Conservation (phyloP, 129 eudicot species). For the Apium graveolens region DNA sequence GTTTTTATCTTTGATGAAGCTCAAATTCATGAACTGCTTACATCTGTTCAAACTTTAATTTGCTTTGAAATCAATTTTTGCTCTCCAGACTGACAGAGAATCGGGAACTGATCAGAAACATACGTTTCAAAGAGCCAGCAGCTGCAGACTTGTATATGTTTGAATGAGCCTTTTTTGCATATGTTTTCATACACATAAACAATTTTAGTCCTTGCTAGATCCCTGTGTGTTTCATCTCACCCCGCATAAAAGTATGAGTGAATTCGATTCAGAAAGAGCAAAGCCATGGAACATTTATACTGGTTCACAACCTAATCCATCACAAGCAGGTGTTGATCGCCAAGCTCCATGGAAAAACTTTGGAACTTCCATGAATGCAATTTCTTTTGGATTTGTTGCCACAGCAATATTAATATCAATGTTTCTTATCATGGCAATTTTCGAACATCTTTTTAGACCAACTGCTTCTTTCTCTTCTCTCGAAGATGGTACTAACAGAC, state of each 20-base stretch:
- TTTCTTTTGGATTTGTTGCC: slow-evolving; percentile 78
- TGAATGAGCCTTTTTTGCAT: not conserved
- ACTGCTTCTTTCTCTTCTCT: slow-evolving; percentile 48
- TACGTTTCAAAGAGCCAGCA: not conserved
- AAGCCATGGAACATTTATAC: slow-evolving; percentile 62
- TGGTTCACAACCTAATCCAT: slow-evolving; percentile 42
- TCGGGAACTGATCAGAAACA: not conserved
- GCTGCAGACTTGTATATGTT: not conserved
- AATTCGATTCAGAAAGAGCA: slow-evolving; percentile 47
- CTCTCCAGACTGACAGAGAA: not conserved
- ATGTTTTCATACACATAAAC: not conserved
- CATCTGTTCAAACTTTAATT: not conserved
- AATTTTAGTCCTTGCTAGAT: not conserved
- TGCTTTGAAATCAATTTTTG: not conserved
- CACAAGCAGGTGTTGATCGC: slow-evolving; percentile 34
- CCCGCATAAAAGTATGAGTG: slow-evolving; percentile 27
- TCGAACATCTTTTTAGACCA: slow-evolving; percentile 74
- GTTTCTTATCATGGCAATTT: slow-evolving; percentile 83
- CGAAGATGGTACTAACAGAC: slow-evolving; percentile 23
- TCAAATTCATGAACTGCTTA: not conserved
- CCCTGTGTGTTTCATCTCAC: not conserved
- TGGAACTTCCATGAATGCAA: slow-evolving; percentile 76
- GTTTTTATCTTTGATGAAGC: not conserved
- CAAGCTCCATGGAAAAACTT: slow-evolving; percentile 63
- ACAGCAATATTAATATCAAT: slow-evolving; percentile 75